Evolutionary conservation across 2,329 filamentous ascomycete genomes (phyloP).

Genomic region (Periconia sp.): DNA sequence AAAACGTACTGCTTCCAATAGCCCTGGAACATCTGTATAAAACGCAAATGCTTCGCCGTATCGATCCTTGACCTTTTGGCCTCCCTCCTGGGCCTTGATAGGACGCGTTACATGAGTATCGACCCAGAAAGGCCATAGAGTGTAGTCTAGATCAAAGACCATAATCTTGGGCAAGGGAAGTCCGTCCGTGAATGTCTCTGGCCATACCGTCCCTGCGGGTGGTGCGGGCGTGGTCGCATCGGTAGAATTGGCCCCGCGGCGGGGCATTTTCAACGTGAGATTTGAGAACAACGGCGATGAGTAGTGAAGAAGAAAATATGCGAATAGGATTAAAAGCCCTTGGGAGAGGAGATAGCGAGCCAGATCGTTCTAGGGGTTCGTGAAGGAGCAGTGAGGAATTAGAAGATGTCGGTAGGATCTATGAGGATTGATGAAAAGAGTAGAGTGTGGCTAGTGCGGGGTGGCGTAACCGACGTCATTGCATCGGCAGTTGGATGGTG

Average conservation of each 20-base stretch:
- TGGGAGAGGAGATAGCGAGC: background rate
- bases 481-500: no score
- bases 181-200: constrained; percentile 63
- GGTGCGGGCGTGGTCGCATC: constrained; percentile 35
- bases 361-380: background rate
- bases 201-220: constrained; percentile 42
- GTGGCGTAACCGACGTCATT: no score
- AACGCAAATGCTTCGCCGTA: constrained; percentile 52
- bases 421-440: no score
- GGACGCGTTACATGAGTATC: constrained; percentile 87
- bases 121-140: constrained; percentile 98
- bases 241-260: constrained; percentile 24
- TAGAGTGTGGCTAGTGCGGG: no score
- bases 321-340: background rate
- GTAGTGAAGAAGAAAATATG: background rate
- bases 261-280: constrained; percentile 27
- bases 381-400: no score
- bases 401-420: no score
- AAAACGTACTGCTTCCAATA: constrained; percentile 41
- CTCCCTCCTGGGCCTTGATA: constrained; percentile 55
- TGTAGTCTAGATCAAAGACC: constrained; percentile 97
- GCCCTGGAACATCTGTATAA: constrained; percentile 48
- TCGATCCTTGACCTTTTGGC: constrained; percentile 54
- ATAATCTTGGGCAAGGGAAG: constrained; percentile 78
- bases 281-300: background rate